These are phyloP conservation scores for Amanita pallidorosea DNA, from an alignment of 768 basidiomycete species.

Conservation along the genomic window DNA sequence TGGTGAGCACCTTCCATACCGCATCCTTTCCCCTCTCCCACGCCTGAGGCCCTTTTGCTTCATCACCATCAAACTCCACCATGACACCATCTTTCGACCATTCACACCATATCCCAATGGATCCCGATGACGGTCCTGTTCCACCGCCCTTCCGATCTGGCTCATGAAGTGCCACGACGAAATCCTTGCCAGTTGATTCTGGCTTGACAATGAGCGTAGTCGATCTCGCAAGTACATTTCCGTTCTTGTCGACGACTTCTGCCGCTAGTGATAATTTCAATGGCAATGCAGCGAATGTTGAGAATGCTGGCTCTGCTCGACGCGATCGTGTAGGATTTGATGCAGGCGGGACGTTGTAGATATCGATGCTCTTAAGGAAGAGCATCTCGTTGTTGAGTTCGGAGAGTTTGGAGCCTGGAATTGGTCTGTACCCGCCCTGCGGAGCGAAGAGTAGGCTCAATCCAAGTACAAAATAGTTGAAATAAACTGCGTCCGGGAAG, in stretches of 20 bases:
- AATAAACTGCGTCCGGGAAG: slow-evolving; percentile 77
- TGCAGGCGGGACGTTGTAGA: slow-evolving; percentile 54
- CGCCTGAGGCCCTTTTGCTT: slow-evolving; percentile 45
- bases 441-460: slow-evolving; percentile 75
- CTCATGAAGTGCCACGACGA: slow-evolving; percentile 71
- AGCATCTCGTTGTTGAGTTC: slow-evolving; percentile 40
- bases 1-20: slow-evolving; percentile 62
- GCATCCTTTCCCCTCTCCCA: slow-evolving; percentile 85
- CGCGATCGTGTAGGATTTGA: slow-evolving; percentile 24
- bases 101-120: slow-evolving; percentile 90
- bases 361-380: slow-evolving; percentile 48
- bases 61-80: slow-evolving; percentile 79
- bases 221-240: slow-evolving; percentile 24
- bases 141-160: slow-evolving; percentile 90
- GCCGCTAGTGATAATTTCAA: slow-evolving; percentile 15
- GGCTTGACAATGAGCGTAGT: slow-evolving; percentile 29
- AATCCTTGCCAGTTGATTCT: slow-evolving; percentile 62
- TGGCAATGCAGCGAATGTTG: slow-evolving; percentile 46
- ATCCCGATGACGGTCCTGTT: slow-evolving; percentile 70
- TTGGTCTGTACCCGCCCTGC: slow-evolving; percentile 49
- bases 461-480: slow-evolving; percentile 74
- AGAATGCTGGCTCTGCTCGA: slow-evolving; percentile 42
- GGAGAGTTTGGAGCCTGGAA: slow-evolving; percentile 28
- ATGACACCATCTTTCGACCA: slow-evolving; percentile 77
- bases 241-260: slow-evolving; percentile 24